Base-by-base conservation (phyloP, 345 rosid species). In the Zanthoxylum bungeanum region DNA sequence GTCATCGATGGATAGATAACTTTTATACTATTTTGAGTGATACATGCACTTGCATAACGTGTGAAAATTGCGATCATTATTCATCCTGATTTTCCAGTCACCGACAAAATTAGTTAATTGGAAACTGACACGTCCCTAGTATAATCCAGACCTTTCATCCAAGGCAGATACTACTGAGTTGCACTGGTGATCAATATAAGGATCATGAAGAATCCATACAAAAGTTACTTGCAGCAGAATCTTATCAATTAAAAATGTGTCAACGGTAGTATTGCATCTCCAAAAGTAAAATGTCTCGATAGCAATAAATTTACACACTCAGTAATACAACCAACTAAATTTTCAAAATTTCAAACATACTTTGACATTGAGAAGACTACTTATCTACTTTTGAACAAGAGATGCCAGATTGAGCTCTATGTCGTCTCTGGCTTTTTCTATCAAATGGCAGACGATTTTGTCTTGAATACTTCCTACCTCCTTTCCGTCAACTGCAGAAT, bases 361-460 rank as follows among this genome's bases (percentile, higher is more conserved):
- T 60, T 56, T 47, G 57, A 53, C 61, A 53, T 16, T 24, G 61
- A 8, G 36, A 25, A 21, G 52, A 65, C 34, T 50, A 14, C 44
- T 64, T 42, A 12, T 31, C 76, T 77, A 51, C 66, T 78, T 51
- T 5, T 78, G 65, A 51, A 77, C 69, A 58, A 90, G 74, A 68
- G 87, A 85, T 34, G 89, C 91, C 56, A 82, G 77, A 64, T 81
- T 86, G 80, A 77, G 79, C 60, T 86, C 83, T 47, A 91, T 71
- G 31, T 94, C 95, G 60, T 90, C 92, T 69, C 85, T 90, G 75
- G 98, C 93, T 64, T 72, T n/a, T 76, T 75, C 69, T 83, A 64
- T 94, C 95, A 60, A 90, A 89, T 40, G 97, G 93, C 98, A 89
- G n/a, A 91, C 84, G 76, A 88, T 75, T 75, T 91, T 83, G 89